phyloP scores from a whole-genome alignment of 257 asterid genomes.

The Solanum tarijense region DNA sequence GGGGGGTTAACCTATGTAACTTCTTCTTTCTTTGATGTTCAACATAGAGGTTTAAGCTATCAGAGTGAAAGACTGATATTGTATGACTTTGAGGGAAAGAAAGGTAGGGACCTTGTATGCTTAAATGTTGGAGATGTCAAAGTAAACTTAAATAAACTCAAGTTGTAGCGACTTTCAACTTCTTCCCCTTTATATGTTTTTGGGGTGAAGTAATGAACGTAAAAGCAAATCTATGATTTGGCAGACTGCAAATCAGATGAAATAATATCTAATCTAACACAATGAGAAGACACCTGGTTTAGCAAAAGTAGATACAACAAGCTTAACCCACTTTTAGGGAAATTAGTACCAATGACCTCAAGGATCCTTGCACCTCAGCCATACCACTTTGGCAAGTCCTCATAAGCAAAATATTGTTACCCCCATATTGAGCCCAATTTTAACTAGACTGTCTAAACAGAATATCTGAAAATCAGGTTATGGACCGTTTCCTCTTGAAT shows the following conservation, averaged over 20 bases:
- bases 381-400: background rate
- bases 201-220: background rate
- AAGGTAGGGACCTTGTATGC: background rate
- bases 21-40: background rate
- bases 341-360: background rate
- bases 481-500: background rate
- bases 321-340: background rate
- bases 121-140: background rate
- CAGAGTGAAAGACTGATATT: background rate
- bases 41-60: background rate
- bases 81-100: background rate
- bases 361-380: background rate
- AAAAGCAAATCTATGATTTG: background rate
- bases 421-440: background rate
- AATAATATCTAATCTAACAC: background rate
- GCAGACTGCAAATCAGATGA: background rate
- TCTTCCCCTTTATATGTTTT: background rate
- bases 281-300: background rate
- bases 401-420: background rate
- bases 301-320: background rate
- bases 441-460: background rate
- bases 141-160: background rate
- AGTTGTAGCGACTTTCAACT: background rate
- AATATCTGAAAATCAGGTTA: background rate
- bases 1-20: background rate